These are phyloP conservation scores for Diaporthe nobilis DNA, from an alignment of 2,329 filamentous ascomycete genomes.

Conservation along the genomic window DNA sequence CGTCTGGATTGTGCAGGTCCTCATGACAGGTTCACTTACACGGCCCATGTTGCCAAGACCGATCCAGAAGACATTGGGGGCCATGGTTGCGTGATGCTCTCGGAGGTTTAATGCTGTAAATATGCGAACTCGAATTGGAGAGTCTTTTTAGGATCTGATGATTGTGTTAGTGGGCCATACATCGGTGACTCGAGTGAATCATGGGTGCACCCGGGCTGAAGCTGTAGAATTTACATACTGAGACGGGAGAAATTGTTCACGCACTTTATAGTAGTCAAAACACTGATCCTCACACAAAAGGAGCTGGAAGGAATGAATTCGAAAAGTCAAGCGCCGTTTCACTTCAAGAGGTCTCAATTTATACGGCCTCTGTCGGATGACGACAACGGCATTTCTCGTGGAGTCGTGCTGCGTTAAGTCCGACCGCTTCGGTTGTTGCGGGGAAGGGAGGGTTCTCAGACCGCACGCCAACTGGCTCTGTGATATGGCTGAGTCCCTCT, in stretches of 20 bases:
- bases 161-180: neutral
- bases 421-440: slow-evolving; percentile 18
- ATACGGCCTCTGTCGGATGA: neutral
- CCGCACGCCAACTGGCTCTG: neutral
- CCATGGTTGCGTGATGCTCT: slow-evolving; percentile 57
- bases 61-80: slow-evolving; percentile 79
- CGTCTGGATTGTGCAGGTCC: neutral
- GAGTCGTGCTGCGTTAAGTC: slow-evolving; percentile 9
- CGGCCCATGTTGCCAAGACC: slow-evolving; percentile 91
- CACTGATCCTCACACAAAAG: neutral
- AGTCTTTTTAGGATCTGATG: neutral
- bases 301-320: neutral
- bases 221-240: neutral
- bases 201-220: neutral
- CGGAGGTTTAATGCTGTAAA: neutral
- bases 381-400: slow-evolving; percentile 22
- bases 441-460: slow-evolving; percentile 13
- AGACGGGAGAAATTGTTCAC: neutral
- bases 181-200: neutral
- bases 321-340: neutral
- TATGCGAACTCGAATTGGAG: neutral
- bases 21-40: slow-evolving; percentile 61
- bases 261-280: neutral
- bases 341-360: neutral
- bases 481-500: neutral